Evolutionary conservation across 208 protist species (phyloP), one percentile per base, ranked within the genome.

Genomic region (Trypanosoma melophagium): DNA sequence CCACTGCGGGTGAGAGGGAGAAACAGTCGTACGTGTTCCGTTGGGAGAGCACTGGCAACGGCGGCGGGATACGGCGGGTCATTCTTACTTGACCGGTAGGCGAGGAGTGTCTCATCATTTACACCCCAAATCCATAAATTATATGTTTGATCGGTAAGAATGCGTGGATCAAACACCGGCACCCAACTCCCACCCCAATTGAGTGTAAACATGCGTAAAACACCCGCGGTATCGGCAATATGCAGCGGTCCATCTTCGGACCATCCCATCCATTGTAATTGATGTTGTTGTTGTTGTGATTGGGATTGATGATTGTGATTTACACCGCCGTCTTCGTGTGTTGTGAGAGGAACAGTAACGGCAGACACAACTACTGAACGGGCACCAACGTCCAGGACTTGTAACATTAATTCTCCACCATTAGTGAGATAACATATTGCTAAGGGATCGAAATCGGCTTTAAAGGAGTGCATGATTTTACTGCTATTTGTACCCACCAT

Each of bases 211-310:
- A 93, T 78, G 45, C 84, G 85, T 74, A 96, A 77, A 49, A 96
- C 87, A 13, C 90, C 90, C 2, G 90, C 90, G 12, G 85, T 93
- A 67, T 96, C 90, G 21, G 67, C 83, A 24, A 80, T 64, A 76
- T 92, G 87, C 61, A 96, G 84, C 28, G 89, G 81, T 14, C 90
- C 90, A 53, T 96, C 90, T 62, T 96, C 87, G 0, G 87, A 92
- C 85, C 85, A 96, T 13, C 90, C 90, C 24, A 93, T 65, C 90
- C 90, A 96, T 76, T 92, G 85, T 60, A 96, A 71, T 63, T 93
- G 86, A 55, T 92, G 90, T 16, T 51, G 65, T 31, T 21, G n/a
- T n/a, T n/a, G n/a, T n/a, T n/a, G n/a, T n/a, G n/a, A n/a, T n/a
- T n/a, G n/a, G n/a, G n/a, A n/a, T n/a, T n/a, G n/a, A n/a, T n/a